Conservation (phyloP, 2,329 filamentous ascomycete genomes). For the Talaromyces sp. region DNA sequence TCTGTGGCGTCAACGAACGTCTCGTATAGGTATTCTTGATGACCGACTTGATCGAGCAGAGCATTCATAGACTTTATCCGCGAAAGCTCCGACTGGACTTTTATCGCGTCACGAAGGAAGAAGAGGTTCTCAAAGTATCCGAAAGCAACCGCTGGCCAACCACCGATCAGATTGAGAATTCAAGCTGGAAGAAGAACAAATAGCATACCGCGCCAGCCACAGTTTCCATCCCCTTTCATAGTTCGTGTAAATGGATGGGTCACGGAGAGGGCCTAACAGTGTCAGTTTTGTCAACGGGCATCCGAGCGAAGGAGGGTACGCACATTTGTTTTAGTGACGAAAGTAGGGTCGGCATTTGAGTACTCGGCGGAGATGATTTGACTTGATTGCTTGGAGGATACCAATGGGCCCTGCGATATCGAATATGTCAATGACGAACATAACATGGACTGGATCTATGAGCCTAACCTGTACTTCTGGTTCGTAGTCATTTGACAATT, state of each 20-base stretch:
- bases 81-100: conserved; percentile 65
- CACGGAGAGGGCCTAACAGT: conserved; percentile 65
- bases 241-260: conserved; percentile 85
- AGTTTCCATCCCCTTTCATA: conserved; percentile 89
- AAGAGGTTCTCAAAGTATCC: conserved; percentile 86
- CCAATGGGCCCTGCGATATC: conserved; percentile 66
- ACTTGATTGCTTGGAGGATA: conserved; percentile 74
- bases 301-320: neutral
- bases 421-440: conserved; percentile 21
- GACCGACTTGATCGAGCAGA: conserved; percentile 66
- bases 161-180: conserved; percentile 18
- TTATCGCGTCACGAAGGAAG: conserved; percentile 59
- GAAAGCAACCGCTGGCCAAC: conserved; percentile 73
- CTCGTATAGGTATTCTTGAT: conserved; percentile 67
- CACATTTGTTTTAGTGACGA: conserved; percentile 83
- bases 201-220: conserved; percentile 88
- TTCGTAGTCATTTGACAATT: conserved; percentile 59
- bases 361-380: conserved; percentile 78
- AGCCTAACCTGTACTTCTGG: conserved; percentile 53
- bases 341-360: conserved; percentile 78
- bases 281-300: conserved; percentile 19
- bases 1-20: conserved; percentile 78
- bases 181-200: conserved; percentile 8
- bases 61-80: conserved; percentile 69
- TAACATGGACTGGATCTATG: neutral